Evolutionary conservation across 2,329 filamentous ascomycete species (phyloP), one percentile per base, ranked within the genome.

Genomic region (Neopestalotiopsis sp.): DNA sequence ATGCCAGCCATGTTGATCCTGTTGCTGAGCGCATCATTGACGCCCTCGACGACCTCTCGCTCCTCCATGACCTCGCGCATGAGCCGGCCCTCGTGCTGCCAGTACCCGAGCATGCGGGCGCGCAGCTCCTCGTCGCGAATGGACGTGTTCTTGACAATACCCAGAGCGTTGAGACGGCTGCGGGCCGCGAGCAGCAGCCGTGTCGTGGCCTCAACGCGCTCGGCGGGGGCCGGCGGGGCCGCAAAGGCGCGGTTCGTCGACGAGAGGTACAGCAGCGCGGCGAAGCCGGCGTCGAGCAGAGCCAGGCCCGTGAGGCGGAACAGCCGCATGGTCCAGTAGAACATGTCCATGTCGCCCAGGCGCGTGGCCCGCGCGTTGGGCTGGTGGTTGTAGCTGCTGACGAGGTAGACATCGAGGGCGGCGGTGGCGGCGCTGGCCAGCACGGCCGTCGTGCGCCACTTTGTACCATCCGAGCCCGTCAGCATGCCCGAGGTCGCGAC

Each of bases 51-150:
- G 7, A 95, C 92, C 71, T 93, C 91, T 70, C 89, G 86, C 71
- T 95, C 92, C 83, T 94, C 92, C 87, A 97, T 92, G 30, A 93
- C 89, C 75, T 92, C 89, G 75, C 87, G 83, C 87, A 92, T 94
- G 38, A 94, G 79, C 65, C 87, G 84, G 6, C 89, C 91, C 82
- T 98, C 94, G 59, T 91, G 91, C 10, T 85, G 83, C 95, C 95
- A 98, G 81, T 98, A 98, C 17, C 85, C 86, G 73, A 91, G 88
- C 64, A 88, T 87, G 69, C 87, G 87, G 2, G 81, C 84, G 69
- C 94, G 89, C 79, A 98, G 82, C 58, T 87, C 87, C 71, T 89
- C 86, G 80, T 98, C 93, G 67, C 95, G 84, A 68, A 92, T 85
- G 17, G 93, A 87, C 2, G 94, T 93, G 82, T 98, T 98, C 78